Percentiles rank a stretch among this genome's conserved stretches.
These are phyloP conservation scores for Mycosphaerelloides madeirae DNA, from an alignment of 2,329 filamentous ascomycete genomes.

Conservation along the genomic window DNA sequence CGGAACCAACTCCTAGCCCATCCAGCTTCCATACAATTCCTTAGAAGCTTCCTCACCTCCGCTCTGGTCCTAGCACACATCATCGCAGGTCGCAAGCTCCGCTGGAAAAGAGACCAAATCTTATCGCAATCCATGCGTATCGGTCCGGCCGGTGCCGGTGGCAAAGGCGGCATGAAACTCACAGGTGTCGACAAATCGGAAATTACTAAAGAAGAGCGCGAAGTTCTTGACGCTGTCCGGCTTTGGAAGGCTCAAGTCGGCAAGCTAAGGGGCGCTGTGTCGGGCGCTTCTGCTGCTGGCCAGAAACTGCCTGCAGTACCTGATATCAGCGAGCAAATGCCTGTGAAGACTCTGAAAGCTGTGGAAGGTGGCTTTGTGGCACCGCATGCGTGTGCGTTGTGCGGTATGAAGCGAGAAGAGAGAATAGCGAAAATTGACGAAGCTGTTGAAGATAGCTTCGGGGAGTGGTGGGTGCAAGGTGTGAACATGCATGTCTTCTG, in stretches of 20 bases:
- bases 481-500: conserved; percentile 54
- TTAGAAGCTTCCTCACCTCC: conserved; percentile 60
- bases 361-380: conserved; percentile 66
- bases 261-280: conserved; percentile 67
- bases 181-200: conserved; percentile 80
- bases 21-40: conserved; percentile 57
- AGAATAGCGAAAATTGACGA: conserved; percentile 70
- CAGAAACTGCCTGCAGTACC: conserved; percentile 49
- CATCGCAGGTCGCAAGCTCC: conserved; percentile 75
- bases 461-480: conserved; percentile 89
- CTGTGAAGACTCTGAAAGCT: conserved; percentile 58
- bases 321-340: conserved; percentile 65
- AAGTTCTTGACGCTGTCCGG: conserved; percentile 70
- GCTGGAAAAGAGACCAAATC: conserved; percentile 86
- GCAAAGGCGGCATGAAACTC: conserved; percentile 82
- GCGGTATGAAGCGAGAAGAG: conserved; percentile 84
- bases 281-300: conserved; percentile 44
- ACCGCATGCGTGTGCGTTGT: conserved; percentile 72
- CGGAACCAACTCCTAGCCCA: conserved; percentile 60
- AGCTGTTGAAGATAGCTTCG: conserved; percentile 81
- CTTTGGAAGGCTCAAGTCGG: conserved; percentile 74
- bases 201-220: conserved; percentile 74
- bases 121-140: conserved; percentile 87
- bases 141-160: conserved; percentile 64
- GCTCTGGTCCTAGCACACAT: conserved; percentile 69